phyloP scores from a whole-genome alignment of 768 basidiomycete genomes.

The Austroboletus festivus region DNA sequence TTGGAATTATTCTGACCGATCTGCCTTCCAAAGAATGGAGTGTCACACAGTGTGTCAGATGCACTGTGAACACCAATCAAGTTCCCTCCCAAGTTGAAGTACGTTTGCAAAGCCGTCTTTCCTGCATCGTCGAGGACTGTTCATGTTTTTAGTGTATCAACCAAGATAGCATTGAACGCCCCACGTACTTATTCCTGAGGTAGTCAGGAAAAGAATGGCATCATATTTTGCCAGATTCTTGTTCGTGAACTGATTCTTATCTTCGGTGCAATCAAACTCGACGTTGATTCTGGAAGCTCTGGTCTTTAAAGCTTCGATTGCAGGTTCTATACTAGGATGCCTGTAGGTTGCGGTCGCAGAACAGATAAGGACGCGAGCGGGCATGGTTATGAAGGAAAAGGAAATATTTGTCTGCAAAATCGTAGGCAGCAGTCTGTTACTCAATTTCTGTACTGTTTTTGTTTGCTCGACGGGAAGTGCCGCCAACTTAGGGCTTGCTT shows the following conservation, averaged over 20 bases:
- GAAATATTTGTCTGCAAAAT: no score
- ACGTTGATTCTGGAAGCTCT: slow-evolving; percentile 45
- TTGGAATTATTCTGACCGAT: slow-evolving; percentile 40
- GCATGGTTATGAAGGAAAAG: slow-evolving; percentile 13
- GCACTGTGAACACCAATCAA: slow-evolving; percentile 70
- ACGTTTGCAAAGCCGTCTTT: slow-evolving; percentile 59
- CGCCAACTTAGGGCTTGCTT: no score
- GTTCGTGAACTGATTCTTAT: slow-evolving; percentile 53
- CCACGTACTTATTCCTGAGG: slow-evolving; percentile 65
- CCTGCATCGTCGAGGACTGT: slow-evolving; percentile 56
- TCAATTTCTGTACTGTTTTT: no score
- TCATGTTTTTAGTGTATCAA: not conserved
- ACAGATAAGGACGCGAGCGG: slow-evolving; percentile 50
- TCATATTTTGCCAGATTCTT: slow-evolving; percentile 55
- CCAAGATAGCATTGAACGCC: no score
- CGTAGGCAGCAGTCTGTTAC: no score
- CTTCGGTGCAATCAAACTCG: slow-evolving; percentile 64
- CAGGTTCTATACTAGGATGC: slow-evolving; percentile 74
- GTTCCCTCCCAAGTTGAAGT: slow-evolving; percentile 65
- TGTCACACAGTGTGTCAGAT: slow-evolving; percentile 56
- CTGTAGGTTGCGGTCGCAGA: slow-evolving; percentile 60
- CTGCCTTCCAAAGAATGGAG: slow-evolving; percentile 54
- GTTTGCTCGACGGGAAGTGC: no score
- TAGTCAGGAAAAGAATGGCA: slow-evolving; percentile 65
- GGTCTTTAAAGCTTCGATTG: slow-evolving; percentile 52